Conservation (phyloP, 352 stramenopile species). For the Phytopythium oedochilum region DNA sequence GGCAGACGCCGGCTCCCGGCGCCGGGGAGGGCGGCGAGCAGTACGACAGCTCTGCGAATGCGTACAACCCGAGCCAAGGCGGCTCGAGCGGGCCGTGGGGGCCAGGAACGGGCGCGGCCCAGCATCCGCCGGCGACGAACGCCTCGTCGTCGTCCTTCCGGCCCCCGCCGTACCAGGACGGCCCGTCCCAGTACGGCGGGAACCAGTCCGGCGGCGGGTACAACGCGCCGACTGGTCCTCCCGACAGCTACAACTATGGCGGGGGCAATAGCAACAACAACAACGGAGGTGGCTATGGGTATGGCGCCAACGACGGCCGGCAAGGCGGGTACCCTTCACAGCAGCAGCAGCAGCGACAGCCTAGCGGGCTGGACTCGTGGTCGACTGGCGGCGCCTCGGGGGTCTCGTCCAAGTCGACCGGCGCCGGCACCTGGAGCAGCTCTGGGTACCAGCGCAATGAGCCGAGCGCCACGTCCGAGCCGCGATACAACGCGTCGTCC, state of each 20-base stretch:
- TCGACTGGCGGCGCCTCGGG: constrained; percentile 22
- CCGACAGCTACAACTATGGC: constrained; percentile 4
- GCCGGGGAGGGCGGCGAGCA: not conserved
- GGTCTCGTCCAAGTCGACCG: constrained; percentile 29
- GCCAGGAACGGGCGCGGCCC: not conserved
- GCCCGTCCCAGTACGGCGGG: constrained; percentile 10
- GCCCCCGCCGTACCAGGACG: constrained; percentile 63
- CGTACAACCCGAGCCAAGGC: constrained; percentile 10
- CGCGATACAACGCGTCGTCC: constrained; percentile 39
- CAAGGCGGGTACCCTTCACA: constrained; percentile 21
- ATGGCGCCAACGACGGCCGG: constrained; percentile 13
- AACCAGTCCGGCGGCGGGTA: constrained; percentile 10
- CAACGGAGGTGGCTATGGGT: constrained; percentile 14
- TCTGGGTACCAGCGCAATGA: constrained; percentile 80
- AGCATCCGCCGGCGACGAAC: constrained; percentile 7
- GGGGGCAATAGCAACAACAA: constrained; percentile 1
- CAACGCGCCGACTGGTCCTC: constrained; percentile 10
- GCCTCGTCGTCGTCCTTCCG: constrained; percentile 17
- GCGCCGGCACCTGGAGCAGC: constrained; percentile 73
- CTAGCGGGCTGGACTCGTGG: constrained; percentile 57
- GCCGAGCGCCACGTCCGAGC: constrained; percentile 21
- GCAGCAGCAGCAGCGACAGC: constrained; percentile 21
- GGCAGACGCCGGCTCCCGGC: constrained; percentile 14
- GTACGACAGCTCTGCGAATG: constrained; percentile 16
- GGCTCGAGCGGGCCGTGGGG: constrained; percentile 38